Conservation (phyloP, 2,329 filamentous ascomycete genomes). For the Teratosphaeriaceae sp. region DNA sequence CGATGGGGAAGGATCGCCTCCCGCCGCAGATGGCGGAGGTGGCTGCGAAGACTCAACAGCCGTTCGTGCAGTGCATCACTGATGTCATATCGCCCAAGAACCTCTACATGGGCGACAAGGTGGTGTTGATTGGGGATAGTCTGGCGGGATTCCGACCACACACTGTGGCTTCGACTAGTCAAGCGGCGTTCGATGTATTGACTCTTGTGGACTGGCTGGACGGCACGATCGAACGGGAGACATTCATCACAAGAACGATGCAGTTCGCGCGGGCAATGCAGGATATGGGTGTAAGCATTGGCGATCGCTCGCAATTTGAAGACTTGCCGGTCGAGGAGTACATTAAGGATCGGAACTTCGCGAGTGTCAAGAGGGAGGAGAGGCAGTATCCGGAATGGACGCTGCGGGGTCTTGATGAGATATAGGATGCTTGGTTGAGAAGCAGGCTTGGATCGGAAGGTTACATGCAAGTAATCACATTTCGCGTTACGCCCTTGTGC, state of each 20-base stretch:
- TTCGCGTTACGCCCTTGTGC: too few species aligned
- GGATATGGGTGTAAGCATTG: constrained; percentile 33
- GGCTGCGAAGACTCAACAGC: constrained; percentile 32
- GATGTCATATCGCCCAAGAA: constrained; percentile 35
- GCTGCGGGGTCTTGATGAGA: constrained; percentile 7
- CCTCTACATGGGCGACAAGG: constrained; percentile 36
- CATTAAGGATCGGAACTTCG: constrained; percentile 26
- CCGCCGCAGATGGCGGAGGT: constrained; percentile 37
- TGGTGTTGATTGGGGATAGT: constrained; percentile 42
- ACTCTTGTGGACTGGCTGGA: constrained; percentile 34
- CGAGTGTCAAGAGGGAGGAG: constrained; percentile 10
- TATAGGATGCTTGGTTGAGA: neutral
- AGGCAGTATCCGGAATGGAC: constrained; percentile 11
- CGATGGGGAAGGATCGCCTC: constrained; percentile 26
- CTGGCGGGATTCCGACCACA: constrained; percentile 41
- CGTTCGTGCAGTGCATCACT: constrained; percentile 41
- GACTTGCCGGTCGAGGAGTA: constrained; percentile 32
- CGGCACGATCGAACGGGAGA: constrained; percentile 29
- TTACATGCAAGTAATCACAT: too few species aligned
- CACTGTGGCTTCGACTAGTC: constrained; percentile 38
- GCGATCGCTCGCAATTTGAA: constrained; percentile 34
- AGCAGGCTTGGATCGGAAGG: too few species aligned
- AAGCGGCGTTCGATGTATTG: constrained; percentile 40
- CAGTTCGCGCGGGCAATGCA: constrained; percentile 34
- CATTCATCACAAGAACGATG: constrained; percentile 34